Percentiles rank a stretch among this genome's conserved stretches.
Evolutionary conservation across 495 filamentous ascomycete species (phyloP).

Genomic region (Penicillium fimorum): DNA sequence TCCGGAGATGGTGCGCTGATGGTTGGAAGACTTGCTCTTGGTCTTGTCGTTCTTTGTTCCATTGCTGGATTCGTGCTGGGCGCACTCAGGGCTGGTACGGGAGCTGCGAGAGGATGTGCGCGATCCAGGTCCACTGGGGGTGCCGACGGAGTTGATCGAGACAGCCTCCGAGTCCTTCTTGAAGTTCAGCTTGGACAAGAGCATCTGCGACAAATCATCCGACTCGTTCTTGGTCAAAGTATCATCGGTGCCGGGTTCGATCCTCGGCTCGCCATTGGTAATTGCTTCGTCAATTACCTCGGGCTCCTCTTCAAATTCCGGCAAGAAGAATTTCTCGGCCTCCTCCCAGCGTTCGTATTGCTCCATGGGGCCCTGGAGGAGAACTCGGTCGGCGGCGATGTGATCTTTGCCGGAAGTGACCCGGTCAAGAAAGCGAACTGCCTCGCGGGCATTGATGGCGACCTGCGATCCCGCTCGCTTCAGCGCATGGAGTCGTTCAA

Average conservation of each 20-base stretch:
- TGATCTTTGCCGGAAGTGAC: conserved; percentile 56
- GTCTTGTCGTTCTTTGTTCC: conserved; percentile 23
- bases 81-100: conserved; percentile 49
- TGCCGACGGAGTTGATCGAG: conserved; percentile 51
- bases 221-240: conserved; percentile 20
- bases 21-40: conserved; percentile 25
- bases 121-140: conserved; percentile 43
- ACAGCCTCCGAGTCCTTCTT: conserved; percentile 47
- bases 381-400: conserved; percentile 45
- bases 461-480: conserved; percentile 56
- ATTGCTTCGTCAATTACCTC: conserved; percentile 26
- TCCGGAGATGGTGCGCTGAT: conserved; percentile 39
- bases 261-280: conserved; percentile 18
- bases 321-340: conserved; percentile 59
- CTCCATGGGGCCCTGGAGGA: conserved; percentile 58
- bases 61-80: conserved; percentile 33
- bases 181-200: conserved; percentile 53
- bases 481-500: conserved; percentile 54
- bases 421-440: conserved; percentile 64
- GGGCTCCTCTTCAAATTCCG: conserved; percentile 50
- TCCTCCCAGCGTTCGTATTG: conserved; percentile 59
- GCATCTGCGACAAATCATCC: conserved; percentile 50
- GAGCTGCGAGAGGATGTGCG: conserved; percentile 52
- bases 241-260: conserved; percentile 17
- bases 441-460: conserved; percentile 62